Conservation (phyloP, 129 eudicot species). For the Flaveria linearis region DNA sequence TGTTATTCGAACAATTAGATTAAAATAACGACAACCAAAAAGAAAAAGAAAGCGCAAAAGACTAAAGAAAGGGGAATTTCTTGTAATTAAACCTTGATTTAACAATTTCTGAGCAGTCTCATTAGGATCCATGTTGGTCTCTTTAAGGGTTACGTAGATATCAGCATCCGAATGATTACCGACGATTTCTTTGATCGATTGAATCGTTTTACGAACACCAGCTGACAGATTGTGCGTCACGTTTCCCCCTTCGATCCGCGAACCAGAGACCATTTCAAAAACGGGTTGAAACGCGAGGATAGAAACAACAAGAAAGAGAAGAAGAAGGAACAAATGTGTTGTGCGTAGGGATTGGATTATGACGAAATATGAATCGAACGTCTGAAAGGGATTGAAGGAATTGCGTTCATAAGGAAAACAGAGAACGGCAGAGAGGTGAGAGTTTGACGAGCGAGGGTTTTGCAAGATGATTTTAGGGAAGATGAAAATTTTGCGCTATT, state of each 20-base stretch:
- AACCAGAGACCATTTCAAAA: slow-evolving; percentile 67
- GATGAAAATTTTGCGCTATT: slow-evolving; percentile 20
- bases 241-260: slow-evolving; percentile 62
- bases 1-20: background rate
- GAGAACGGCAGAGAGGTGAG: slow-evolving; percentile 32
- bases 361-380: slow-evolving; percentile 6
- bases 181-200: slow-evolving; percentile 81
- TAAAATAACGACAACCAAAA: background rate
- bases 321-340: background rate
- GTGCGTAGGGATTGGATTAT: slow-evolving; percentile 4
- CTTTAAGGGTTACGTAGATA: slow-evolving; percentile 73
- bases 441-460: slow-evolving; percentile 39
- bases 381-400: background rate
- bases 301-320: background rate
- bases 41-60: background rate
- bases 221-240: slow-evolving; percentile 67
- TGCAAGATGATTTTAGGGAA: slow-evolving; percentile 24
- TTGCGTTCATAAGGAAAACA: slow-evolving; percentile 24
- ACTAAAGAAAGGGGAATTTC: background rate
- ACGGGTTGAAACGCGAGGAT: slow-evolving; percentile 26
- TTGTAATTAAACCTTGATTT: slow-evolving; percentile 62
- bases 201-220: slow-evolving; percentile 63
- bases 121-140: slow-evolving; percentile 85
- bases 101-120: slow-evolving; percentile 87
- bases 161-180: slow-evolving; percentile 92